These are phyloP conservation scores for Spathaspora hagerdaliae DNA, from an alignment of 805 yeast genomes.

Conservation along the genomic window DNA sequence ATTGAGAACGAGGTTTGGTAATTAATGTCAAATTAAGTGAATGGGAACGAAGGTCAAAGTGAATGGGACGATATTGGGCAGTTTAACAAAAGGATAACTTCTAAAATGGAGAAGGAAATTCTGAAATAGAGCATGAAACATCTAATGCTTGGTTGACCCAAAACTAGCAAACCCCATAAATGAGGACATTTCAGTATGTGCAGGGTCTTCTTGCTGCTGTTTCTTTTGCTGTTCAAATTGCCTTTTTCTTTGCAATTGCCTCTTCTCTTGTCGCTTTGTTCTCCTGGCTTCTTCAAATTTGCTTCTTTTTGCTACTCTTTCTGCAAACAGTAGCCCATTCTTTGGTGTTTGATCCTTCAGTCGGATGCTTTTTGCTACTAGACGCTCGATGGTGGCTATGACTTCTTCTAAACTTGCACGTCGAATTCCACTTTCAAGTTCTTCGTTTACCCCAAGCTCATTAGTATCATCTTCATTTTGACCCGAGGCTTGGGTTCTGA, in stretches of 20 bases:
- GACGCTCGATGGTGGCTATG: constrained; percentile 20
- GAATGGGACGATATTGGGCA: no score
- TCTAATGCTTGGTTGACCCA: constrained; percentile 40
- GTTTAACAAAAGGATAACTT: no score
- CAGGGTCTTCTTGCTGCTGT: constrained; percentile 1
- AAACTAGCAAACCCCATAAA: constrained; percentile 63
- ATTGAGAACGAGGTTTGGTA: no score
- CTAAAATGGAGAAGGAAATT: no score
- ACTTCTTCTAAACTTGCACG: constrained; percentile 35
- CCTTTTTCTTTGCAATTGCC: constrained; percentile 13
- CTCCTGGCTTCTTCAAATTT: constrained; percentile 33
- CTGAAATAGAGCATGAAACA: no score
- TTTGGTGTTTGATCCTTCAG: constrained; percentile 6
- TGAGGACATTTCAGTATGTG: constrained; percentile 21
- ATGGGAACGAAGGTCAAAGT: no score
- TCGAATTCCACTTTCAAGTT: constrained; percentile 31
- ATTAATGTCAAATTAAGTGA: no score
- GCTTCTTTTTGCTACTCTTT: constrained; percentile 37
- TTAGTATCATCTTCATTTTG: constrained; percentile 6
- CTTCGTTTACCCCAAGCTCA: constrained; percentile 7
- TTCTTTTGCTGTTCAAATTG: constrained; percentile 7
- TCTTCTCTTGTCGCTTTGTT: constrained; percentile 23
- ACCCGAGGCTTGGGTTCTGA: not conserved
- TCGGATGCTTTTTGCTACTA: constrained; percentile 18
- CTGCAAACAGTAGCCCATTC: constrained; percentile 27